phyloP scores from a whole-genome alignment of 169 alveolate species.

The Cryptosporidium felis region DNA sequence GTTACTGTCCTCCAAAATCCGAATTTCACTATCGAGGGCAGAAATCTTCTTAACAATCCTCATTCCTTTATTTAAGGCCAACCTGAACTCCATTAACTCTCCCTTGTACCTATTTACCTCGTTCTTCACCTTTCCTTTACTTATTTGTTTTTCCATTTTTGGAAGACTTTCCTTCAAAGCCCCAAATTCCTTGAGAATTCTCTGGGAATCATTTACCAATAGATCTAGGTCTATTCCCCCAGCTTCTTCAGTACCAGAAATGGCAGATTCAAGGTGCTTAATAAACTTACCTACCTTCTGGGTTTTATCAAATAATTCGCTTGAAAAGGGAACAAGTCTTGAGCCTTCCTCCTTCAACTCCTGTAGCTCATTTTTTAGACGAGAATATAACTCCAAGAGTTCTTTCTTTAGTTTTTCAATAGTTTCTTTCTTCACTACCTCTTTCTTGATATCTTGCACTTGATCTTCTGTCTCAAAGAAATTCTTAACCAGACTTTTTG shows the following conservation, averaged over 20 bases:
- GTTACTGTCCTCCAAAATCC: conserved; percentile 6
- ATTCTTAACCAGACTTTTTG: background rate
- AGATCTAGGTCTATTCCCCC: background rate
- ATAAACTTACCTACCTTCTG: background rate
- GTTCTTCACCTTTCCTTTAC: background rate
- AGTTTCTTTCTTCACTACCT: background rate
- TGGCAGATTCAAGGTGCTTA: background rate
- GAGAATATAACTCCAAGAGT: background rate
- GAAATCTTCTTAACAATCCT: background rate
- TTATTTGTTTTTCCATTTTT: background rate
- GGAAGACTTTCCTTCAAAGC: background rate
- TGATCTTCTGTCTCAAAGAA: background rate
- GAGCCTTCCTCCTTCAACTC: background rate
- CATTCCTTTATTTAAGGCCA: background rate
- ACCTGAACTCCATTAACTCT: background rate
- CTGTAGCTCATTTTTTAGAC: conserved; percentile 4
- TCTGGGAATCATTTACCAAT: background rate
- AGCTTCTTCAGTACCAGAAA: background rate
- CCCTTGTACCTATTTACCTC: background rate
- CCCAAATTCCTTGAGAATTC: background rate
- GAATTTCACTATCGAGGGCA: background rate
- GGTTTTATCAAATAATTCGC: background rate
- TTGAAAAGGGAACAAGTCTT: background rate
- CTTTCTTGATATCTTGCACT: background rate
- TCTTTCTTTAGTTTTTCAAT: background rate